Percentiles rank a stretch among this genome's conserved stretches.
Evolutionary conservation across 495 filamentous ascomycete species (phyloP).

Genomic region (Aspergillus bridgeri): DNA sequence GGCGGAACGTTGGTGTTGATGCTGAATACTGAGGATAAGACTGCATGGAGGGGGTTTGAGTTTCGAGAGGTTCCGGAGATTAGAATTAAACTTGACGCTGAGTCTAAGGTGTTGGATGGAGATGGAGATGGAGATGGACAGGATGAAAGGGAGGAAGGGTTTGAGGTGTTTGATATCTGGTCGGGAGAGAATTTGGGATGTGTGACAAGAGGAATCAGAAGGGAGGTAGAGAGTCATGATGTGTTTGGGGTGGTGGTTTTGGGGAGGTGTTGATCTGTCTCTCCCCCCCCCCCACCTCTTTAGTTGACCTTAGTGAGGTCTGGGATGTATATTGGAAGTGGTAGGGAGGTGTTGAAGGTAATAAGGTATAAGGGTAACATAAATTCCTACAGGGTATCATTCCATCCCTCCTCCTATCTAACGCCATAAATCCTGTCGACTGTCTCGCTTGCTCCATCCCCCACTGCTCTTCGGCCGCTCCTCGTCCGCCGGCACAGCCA

Average conservation of each 20-base stretch:
- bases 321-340: too few species aligned
- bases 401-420: conserved; percentile 13
- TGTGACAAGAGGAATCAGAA: conserved; percentile 32
- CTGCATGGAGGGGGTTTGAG: conserved; percentile 37
- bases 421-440: conserved; percentile 43
- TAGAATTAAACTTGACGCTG: too few species aligned
- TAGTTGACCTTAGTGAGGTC: too few species aligned
- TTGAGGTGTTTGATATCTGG: neutral
- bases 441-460: conserved; percentile 31
- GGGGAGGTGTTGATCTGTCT: conserved; percentile 23
- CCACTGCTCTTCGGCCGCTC: conserved; percentile 36
- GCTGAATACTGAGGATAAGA: conserved; percentile 44
- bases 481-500: conserved; percentile 67
- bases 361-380: too few species aligned
- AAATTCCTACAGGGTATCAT: conserved; percentile 8
- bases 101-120: conserved; percentile 50
- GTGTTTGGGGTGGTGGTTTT: conserved; percentile 43
- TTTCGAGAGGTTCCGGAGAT: conserved; percentile 54
- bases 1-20: conserved; percentile 51
- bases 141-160: neutral
- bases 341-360: too few species aligned
- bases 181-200: conserved; percentile 36
- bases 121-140: conserved; percentile 52
- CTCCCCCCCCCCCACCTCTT: too few species aligned
- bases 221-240: conserved; percentile 46